Percentiles rank a stretch among this genome's conserved stretches.
phyloP scores from a whole-genome alignment of 2,329 filamentous ascomycete genomes.

The Monilinia fructigena region DNA sequence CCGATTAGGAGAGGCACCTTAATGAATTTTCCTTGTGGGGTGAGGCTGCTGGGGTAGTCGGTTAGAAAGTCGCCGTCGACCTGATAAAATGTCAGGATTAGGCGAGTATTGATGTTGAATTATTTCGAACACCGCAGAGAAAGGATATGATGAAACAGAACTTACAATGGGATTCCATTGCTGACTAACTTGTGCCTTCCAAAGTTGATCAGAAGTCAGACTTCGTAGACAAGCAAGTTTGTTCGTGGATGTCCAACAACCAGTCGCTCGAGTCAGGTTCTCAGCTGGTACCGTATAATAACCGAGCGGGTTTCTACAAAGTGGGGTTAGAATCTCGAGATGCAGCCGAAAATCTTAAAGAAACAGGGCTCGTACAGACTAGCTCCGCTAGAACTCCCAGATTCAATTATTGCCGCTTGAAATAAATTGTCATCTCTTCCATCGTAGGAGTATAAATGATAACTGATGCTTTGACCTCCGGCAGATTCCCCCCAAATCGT shows the following conservation, averaged over 20 bases:
- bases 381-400: slow-evolving; percentile 42
- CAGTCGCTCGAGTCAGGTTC: slow-evolving; percentile 41
- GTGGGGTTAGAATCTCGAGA: background rate
- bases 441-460: slow-evolving; percentile 54
- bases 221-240: slow-evolving; percentile 32
- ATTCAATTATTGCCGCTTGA: slow-evolving; percentile 53
- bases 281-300: slow-evolving; percentile 42
- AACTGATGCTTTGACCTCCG: slow-evolving; percentile 54
- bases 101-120: background rate
- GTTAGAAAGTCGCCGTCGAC: slow-evolving; percentile 49
- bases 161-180: slow-evolving; percentile 30
- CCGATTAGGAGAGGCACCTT: slow-evolving; percentile 49
- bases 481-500: slow-evolving; percentile 47
- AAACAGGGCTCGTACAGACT: background rate
- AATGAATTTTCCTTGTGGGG: slow-evolving; percentile 45
- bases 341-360: no score
- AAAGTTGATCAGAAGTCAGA: slow-evolving; percentile 29
- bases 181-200: slow-evolving; percentile 27
- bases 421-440: slow-evolving; percentile 56
- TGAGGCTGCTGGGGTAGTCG: slow-evolving; percentile 49
- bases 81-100: background rate
- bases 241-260: slow-evolving; percentile 30
- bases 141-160: background rate
- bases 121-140: background rate
- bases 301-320: slow-evolving; percentile 31